Evolutionary conservation across 73 alveolate species (phyloP).

Genomic region (Chromera velia): DNA sequence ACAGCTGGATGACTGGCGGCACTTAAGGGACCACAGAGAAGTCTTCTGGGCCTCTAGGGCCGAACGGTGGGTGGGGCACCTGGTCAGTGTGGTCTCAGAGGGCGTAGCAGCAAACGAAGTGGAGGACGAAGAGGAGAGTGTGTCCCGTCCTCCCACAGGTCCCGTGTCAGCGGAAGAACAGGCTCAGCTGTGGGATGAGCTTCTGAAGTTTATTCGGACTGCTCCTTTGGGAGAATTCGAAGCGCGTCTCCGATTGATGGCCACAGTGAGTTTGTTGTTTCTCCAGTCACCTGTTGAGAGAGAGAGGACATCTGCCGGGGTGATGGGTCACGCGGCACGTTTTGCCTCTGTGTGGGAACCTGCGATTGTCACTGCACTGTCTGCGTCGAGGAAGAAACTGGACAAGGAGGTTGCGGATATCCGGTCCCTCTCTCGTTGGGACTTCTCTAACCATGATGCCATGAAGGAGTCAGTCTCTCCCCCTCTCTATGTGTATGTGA

Average conservation of each 20-base stretch:
- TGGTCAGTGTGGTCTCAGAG: slow-evolving; percentile 28
- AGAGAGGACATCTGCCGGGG: not conserved
- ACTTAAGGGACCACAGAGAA: slow-evolving; percentile 17
- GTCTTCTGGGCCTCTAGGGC: slow-evolving; percentile 27
- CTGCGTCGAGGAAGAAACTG: not conserved
- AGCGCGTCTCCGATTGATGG: slow-evolving; percentile 6
- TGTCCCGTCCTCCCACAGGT: not conserved
- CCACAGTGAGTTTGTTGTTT: not conserved
- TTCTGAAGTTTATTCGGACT: slow-evolving; percentile 25
- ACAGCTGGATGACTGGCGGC: slow-evolving; percentile 30
- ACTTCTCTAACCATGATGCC: slow-evolving; percentile 35
- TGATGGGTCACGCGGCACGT: not conserved
- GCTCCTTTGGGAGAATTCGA: slow-evolving; percentile 34
- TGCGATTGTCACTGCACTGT: not conserved
- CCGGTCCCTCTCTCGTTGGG: slow-evolving; percentile 35
- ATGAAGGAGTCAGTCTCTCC: slow-evolving; percentile 23
- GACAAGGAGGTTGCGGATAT: slow-evolving; percentile 41
- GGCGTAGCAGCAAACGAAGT: not conserved
- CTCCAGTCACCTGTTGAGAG: not conserved
- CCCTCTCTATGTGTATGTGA: too few species aligned
- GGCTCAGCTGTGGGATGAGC: slow-evolving; percentile 21
- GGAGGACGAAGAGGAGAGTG: not conserved
- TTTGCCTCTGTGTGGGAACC: not conserved
- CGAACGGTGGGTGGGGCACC: slow-evolving; percentile 29
- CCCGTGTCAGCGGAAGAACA: too few species aligned